Conservation (phyloP, 805 yeast species). For the Kluyveromyces aestuarii region DNA sequence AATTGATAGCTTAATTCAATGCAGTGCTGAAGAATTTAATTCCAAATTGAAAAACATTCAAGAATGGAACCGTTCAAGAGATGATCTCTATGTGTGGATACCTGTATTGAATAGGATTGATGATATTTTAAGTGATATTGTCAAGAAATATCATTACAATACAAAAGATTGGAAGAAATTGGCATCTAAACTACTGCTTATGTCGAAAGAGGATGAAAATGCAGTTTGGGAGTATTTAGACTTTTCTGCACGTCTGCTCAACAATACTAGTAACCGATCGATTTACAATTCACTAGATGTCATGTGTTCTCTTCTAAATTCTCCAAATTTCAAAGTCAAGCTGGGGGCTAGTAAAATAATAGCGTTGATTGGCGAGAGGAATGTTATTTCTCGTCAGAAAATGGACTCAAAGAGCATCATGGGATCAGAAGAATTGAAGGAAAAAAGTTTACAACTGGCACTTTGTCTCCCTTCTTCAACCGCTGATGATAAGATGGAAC, state of each 20-base stretch:
- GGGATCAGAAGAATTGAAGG: constrained; percentile 29
- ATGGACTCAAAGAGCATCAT: constrained; percentile 18
- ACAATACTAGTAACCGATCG: constrained; percentile 57
- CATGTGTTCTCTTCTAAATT: constrained; percentile 46
- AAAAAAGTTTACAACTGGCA: constrained; percentile 44
- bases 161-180: constrained; percentile 33
- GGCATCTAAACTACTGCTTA: constrained; percentile 36
- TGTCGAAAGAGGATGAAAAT: constrained; percentile 38
- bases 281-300: constrained; percentile 61
- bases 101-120: constrained; percentile 71
- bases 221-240: constrained; percentile 44
- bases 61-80: constrained; percentile 55
- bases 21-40: constrained; percentile 35
- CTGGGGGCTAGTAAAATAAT: constrained; percentile 53
- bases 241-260: constrained; percentile 55
- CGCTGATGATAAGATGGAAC: constrained; percentile 28
- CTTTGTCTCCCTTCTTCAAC: constrained; percentile 43
- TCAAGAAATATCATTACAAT: constrained; percentile 38
- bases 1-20: constrained; percentile 30
- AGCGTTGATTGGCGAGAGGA: constrained; percentile 51
- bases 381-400: constrained; percentile 32
- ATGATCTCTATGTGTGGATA: constrained; percentile 70
- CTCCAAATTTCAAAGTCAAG: constrained; percentile 52
- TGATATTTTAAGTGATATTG: constrained; percentile 44
- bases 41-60: constrained; percentile 29